Conservation (phyloP, 495 filamentous ascomycete species). For the Halenospora varia region DNA sequence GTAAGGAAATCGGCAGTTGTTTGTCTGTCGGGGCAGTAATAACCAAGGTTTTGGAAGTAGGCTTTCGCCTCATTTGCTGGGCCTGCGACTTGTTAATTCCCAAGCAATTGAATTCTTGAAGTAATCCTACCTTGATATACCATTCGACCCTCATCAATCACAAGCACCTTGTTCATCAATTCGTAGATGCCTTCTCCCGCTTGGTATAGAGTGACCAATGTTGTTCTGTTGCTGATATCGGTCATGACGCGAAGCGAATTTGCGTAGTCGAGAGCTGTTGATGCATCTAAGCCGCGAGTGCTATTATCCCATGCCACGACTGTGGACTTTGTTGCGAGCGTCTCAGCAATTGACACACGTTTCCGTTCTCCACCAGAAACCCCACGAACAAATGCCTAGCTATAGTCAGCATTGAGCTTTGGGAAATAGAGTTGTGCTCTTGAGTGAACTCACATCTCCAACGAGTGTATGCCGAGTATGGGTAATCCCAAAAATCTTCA, state of each 20-base stretch:
- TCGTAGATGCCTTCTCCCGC: slow-evolving; percentile 79
- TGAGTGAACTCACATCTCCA: slow-evolving; percentile 47
- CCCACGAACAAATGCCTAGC: slow-evolving; percentile 52
- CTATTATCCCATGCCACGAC: slow-evolving; percentile 77
- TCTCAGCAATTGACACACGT: slow-evolving; percentile 68
- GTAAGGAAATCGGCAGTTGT: slow-evolving; percentile 71
- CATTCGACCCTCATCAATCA: slow-evolving; percentile 63
- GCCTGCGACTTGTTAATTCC: slow-evolving; percentile 27
- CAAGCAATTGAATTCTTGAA: background rate
- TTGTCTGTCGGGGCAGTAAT: slow-evolving; percentile 53
- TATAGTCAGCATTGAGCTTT: background rate
- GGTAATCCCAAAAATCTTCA: slow-evolving; percentile 66
- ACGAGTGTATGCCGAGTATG: slow-evolving; percentile 66
- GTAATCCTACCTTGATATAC: slow-evolving; percentile 44
- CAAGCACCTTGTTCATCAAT: slow-evolving; percentile 80
- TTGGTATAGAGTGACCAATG: slow-evolving; percentile 78
- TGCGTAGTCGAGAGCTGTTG: slow-evolving; percentile 75
- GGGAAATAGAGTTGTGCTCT: slow-evolving; percentile 53
- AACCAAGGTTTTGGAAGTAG: slow-evolving; percentile 65
- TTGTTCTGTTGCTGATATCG: slow-evolving; percentile 60
- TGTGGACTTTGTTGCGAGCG: slow-evolving; percentile 59
- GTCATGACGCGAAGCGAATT: slow-evolving; percentile 64
- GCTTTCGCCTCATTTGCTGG: slow-evolving; percentile 55
- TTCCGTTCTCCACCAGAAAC: slow-evolving; percentile 71
- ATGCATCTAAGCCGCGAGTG: slow-evolving; percentile 74